phyloP scores from a whole-genome alignment of 1,284 basidiomycete species.

The Vanrija sp. region DNA sequence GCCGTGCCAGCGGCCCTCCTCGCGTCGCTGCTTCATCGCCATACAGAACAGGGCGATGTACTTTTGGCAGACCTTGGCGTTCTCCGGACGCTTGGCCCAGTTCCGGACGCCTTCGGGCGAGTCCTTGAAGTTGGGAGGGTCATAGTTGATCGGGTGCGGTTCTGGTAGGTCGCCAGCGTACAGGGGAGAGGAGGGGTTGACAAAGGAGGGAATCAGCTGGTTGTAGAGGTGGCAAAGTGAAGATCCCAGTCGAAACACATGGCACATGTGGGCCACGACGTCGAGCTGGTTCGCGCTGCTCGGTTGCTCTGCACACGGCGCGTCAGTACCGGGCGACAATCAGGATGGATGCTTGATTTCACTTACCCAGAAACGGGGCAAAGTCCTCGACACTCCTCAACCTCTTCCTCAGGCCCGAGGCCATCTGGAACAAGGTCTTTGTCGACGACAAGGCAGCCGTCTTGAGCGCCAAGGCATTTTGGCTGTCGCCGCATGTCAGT shows the following conservation, averaged over 20 bases:
- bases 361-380: slow-evolving; percentile 43
- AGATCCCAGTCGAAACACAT: slow-evolving; percentile 85
- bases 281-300: slow-evolving; percentile 45
- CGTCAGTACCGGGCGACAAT: not conserved
- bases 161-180: slow-evolving; percentile 52
- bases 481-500: slow-evolving; percentile 23
- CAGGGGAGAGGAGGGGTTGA: slow-evolving; percentile 54
- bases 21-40: slow-evolving; percentile 50
- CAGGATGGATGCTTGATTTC: no score
- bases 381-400: slow-evolving; percentile 45
- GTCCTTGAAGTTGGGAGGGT: slow-evolving; percentile 57
- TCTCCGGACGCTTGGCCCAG: slow-evolving; percentile 59
- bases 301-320: slow-evolving; percentile 35
- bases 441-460: slow-evolving; percentile 47
- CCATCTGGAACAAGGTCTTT: slow-evolving; percentile 46
- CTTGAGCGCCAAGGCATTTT: slow-evolving; percentile 47
- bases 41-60: slow-evolving; percentile 57
- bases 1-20: slow-evolving; percentile 51
- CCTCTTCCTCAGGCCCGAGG: slow-evolving; percentile 39
- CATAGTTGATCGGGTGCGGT: slow-evolving; percentile 37
- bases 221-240: slow-evolving; percentile 95
- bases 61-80: slow-evolving; percentile 69
- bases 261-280: slow-evolving; percentile 84
- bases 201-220: slow-evolving; percentile 63
- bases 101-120: slow-evolving; percentile 66